Base-by-base conservation (phyloP, 306 rosid species). In the Benincasa hispida region DNA sequence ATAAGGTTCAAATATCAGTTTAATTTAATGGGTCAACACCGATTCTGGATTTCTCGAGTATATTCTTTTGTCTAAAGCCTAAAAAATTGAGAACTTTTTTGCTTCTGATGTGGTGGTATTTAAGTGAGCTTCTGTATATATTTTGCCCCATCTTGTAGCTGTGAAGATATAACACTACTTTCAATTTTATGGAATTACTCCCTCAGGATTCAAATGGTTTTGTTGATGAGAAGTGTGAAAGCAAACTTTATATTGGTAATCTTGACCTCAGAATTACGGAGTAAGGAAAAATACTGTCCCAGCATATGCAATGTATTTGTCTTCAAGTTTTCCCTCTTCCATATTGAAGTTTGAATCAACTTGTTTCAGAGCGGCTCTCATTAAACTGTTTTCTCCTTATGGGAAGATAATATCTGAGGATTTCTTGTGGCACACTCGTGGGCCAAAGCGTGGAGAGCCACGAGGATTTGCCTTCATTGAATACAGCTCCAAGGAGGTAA, bases 221-320 rank as follows among this genome's bases (percentile, higher is more conserved):
- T 76, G 32, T 75, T 21, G 96, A 87, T 75, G 97, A 90, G 77
- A 94, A 88, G 76, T 45, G 86, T 75, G 95, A 94, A 77, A 86
- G 86, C 66, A 89, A 88, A 82, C 89, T 94, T 53, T 94, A 90
- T 75, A 78, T 94, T 8, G 99, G 97, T 8, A 94, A 90, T 85
- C 96, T 94, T 72, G 99, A 92, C 70, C 84, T 92, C 63, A 89
- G 92, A 85, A 90, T 92, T 83, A 94, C 99, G 35, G 99, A 92
- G 99, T 94, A 83, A 88, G 99, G 76, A 50, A 53, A 55, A 65
- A 35, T 59, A n/a, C n/a, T 15, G 35, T 45, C 35, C 51, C 45
- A 4, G 5, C 76, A 15, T 35, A 14, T 32, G 17, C 37, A 62
- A 54, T 69, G 34, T 69, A 41, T 22, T 42, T 45, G 51, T 61